These are phyloP conservation scores for Vaccinium corymbosum DNA, from an alignment of 148 eudicot species.

Conservation along the genomic window DNA sequence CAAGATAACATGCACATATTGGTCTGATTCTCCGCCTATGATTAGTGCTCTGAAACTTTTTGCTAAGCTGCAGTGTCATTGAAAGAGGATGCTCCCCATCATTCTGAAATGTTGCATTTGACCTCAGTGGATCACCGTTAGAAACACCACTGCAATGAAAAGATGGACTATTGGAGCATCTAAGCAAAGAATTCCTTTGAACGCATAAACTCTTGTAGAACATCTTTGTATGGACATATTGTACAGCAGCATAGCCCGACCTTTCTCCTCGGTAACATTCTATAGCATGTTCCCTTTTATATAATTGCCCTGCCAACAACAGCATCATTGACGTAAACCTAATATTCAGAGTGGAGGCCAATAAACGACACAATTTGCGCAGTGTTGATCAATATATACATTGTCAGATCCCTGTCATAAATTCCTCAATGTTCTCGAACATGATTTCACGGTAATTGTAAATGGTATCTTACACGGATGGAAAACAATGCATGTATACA, in stretches of 20 bases:
- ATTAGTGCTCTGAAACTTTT: slow-evolving; percentile 27
- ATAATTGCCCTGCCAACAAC: slow-evolving; percentile 38
- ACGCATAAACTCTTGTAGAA: slow-evolving; percentile 26
- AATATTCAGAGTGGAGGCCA: neutral
- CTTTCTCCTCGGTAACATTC: slow-evolving; percentile 32
- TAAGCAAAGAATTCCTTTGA: slow-evolving; percentile 27
- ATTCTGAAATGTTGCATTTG: slow-evolving; percentile 17
- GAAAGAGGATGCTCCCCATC: slow-evolving; percentile 20
- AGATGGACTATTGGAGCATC: slow-evolving; percentile 37
- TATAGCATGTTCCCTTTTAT: slow-evolving; percentile 36
- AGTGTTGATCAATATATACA: neutral
- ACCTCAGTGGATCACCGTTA: slow-evolving; percentile 26
- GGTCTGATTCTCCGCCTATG: slow-evolving; percentile 34
- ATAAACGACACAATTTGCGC: neutral
- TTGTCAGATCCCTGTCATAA: neutral
- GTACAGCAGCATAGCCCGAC: slow-evolving; percentile 32
- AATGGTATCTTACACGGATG: neutral
- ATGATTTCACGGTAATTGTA: neutral
- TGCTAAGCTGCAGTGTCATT: slow-evolving; percentile 21
- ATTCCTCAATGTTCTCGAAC: neutral
- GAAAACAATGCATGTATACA: neutral
- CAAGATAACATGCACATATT: slow-evolving; percentile 31
- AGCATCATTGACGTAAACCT: neutral
- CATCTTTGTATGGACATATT: slow-evolving; percentile 28
- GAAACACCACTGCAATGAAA: slow-evolving; percentile 27